Conservation (phyloP, 2,329 filamentous ascomycete species). For the Parafenestella ontariensis region DNA sequence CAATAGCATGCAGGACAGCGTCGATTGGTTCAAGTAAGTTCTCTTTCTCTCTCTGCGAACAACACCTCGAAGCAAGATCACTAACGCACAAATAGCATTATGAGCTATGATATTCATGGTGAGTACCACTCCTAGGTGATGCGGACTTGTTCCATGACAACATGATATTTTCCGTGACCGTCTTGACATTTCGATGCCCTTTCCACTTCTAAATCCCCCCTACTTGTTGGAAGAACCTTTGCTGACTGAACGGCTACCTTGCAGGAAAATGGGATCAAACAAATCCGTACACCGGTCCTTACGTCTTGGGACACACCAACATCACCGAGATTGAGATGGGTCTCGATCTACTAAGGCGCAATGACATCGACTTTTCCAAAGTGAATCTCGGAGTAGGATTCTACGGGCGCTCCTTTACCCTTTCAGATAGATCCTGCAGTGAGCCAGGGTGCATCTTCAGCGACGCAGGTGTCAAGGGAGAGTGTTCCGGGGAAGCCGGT, state of each 20-base stretch:
- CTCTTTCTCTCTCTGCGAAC: constrained; percentile 43
- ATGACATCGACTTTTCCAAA: constrained; percentile 48
- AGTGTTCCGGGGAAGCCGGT: not conserved
- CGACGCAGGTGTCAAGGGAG: not conserved
- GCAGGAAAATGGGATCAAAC: constrained; percentile 51
- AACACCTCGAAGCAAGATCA: too few species aligned
- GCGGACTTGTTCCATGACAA: too few species aligned
- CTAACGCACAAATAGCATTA: too few species aligned
- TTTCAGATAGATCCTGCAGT: constrained; percentile 14
- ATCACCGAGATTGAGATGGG: constrained; percentile 53
- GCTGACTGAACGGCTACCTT: too few species aligned
- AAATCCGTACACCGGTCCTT: constrained; percentile 28
- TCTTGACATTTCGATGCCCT: too few species aligned
- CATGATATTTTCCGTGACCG: too few species aligned
- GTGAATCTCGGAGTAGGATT: constrained; percentile 54
- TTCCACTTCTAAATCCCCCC: too few species aligned
- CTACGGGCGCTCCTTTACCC: constrained; percentile 48
- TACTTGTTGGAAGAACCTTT: too few species aligned
- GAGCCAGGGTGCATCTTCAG: not conserved
- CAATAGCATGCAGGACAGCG: constrained; percentile 13
- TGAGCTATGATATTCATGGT: too few species aligned
- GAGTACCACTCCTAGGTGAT: too few species aligned
- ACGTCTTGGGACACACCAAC: constrained; percentile 50
- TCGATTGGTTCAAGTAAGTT: constrained; percentile 50
- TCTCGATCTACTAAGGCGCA: constrained; percentile 56